Evolutionary conservation across 1,284 basidiomycete species (phyloP).

Genomic region (Austropuccinia psidii): DNA sequence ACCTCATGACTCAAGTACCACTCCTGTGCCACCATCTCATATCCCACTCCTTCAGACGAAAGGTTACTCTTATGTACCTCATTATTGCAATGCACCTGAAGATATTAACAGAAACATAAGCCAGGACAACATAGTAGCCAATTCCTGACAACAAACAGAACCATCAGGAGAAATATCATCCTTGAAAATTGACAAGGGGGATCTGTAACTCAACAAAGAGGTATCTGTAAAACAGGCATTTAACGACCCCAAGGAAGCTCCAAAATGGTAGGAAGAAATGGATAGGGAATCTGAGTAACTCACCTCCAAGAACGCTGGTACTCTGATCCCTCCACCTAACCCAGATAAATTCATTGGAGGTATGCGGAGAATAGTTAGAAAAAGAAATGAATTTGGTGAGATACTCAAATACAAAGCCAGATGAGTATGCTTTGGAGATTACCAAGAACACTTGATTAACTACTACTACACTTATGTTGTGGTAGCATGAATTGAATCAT

Average conservation of each 20-base stretch:
- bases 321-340: background rate
- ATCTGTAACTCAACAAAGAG: background rate
- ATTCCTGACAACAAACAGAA: no score
- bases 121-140: no score
- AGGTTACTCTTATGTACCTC: no score
- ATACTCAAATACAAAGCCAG: background rate
- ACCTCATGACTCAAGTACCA: no score
- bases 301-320: background rate
- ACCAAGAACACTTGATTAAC: background rate
- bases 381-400: conserved; percentile 2
- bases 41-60: no score
- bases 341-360: conserved; percentile 7
- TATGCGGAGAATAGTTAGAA: background rate
- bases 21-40: no score
- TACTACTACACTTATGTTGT: background rate
- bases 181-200: no score
- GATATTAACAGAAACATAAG: no score
- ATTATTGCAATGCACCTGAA: no score
- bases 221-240: background rate
- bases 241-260: background rate
- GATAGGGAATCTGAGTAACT: background rate
- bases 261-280: background rate
- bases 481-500: background rate
- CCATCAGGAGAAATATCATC: no score
- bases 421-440: conserved; percentile 5